Evolutionary conservation across 208 protist genomes (phyloP).

Genomic region (Polymyxa betae): DNA sequence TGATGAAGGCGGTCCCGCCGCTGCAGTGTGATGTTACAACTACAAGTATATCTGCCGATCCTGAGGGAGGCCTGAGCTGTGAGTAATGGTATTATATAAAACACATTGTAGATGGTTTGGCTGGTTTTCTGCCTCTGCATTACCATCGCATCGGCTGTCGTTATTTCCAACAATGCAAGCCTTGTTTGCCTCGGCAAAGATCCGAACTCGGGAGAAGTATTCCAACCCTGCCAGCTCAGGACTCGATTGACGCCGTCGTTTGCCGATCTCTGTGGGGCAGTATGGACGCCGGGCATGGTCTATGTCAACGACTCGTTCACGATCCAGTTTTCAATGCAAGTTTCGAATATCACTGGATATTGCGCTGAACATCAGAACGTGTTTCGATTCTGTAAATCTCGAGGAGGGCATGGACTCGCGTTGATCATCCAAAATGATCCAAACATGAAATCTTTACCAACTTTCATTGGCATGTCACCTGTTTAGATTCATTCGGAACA

Average conservation of each 20-base stretch:
- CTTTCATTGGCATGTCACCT: background rate
- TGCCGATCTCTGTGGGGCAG: background rate
- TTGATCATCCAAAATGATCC: slow-evolving; percentile 19
- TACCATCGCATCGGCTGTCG: no score
- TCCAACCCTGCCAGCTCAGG: background rate
- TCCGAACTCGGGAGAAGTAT: no score
- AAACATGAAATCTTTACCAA: background rate
- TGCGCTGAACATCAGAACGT: slow-evolving; percentile 34
- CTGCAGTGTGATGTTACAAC: no score
- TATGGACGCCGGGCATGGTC: background rate
- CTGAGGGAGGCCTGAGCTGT: no score
- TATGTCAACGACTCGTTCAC: background rate
- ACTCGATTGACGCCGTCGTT: slow-evolving; percentile 11
- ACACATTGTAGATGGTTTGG: no score
- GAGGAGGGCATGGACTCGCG: slow-evolving; percentile 22
- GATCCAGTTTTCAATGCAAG: background rate
- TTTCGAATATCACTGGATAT: slow-evolving; percentile 33
- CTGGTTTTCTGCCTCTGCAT: no score
- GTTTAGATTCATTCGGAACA: background rate
- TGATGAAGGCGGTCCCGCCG: no score
- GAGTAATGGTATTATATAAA: no score
- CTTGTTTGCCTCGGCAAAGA: no score
- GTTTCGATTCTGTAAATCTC: background rate
- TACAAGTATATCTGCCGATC: no score
- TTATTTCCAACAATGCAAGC: no score